Percentiles rank a stretch among this genome's conserved stretches.
These are phyloP conservation scores for Secale cereale DNA, from an alignment of 176 grass and related monocot species.

Conservation along the genomic window DNA sequence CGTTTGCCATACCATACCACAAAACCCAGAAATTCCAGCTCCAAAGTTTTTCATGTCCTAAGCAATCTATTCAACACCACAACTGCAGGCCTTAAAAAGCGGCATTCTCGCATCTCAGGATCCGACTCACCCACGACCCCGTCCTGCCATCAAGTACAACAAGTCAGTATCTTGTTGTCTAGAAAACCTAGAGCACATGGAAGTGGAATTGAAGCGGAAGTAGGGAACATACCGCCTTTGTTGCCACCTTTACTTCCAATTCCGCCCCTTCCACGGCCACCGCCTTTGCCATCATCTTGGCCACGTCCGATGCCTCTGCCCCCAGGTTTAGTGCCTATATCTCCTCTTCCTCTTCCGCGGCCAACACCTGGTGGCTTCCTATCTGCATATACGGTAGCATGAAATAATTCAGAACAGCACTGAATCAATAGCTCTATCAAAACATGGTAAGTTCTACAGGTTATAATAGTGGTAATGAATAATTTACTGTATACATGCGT, in stretches of 20 bases:
- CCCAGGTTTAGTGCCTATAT: conserved; percentile 47
- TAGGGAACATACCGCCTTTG: conserved; percentile 54
- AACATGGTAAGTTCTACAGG: not conserved
- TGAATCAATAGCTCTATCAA: not conserved
- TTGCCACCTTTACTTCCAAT: conserved; percentile 62
- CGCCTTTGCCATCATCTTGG: conserved; percentile 76
- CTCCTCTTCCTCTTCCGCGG: conserved; percentile 86
- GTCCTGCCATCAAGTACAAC: conserved; percentile 41
- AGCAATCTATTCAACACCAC: conserved; percentile 44
- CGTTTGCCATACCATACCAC: not conserved
- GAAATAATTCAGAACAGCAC: not conserved
- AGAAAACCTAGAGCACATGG: not conserved
- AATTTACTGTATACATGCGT: not conserved
- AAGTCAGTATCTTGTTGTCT: not conserved
- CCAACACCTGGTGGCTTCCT: conserved; percentile 95
- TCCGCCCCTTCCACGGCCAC: conserved; percentile 67
- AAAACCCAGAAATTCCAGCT: conserved; percentile 21
- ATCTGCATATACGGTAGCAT: conserved; percentile 53
- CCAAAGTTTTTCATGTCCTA: conserved; percentile 43
- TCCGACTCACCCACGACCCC: conserved; percentile 60
- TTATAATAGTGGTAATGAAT: not conserved
- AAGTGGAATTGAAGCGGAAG: not conserved
- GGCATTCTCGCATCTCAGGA: conserved; percentile 24
- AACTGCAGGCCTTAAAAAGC: conserved; percentile 50
- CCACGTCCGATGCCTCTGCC: conserved; percentile 73